A percentile compares a stretch with the other conserved stretches of the same genome.
Conservation (phyloP, 805 yeast genomes). For the Wickerhamomyces sydowiorum region DNA sequence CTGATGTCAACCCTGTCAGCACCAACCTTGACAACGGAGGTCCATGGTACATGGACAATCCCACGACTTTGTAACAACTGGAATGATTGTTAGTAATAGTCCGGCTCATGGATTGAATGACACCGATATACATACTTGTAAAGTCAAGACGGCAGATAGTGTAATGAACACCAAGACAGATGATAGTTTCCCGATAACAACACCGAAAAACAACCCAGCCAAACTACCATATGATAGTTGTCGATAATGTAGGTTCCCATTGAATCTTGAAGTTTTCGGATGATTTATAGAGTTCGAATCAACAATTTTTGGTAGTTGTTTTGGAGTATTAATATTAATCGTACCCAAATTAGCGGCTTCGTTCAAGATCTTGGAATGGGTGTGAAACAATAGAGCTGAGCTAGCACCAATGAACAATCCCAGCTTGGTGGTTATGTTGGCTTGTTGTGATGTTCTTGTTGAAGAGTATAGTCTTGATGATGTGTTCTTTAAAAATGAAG, state of each 20-base stretch:
- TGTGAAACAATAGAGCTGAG: conserved; percentile 9
- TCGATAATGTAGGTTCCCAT: conserved; percentile 46
- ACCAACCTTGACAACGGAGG: conserved; percentile 30
- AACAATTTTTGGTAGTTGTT: conserved; percentile 1
- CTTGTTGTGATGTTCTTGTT: neutral
- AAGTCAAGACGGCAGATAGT: conserved; percentile 34
- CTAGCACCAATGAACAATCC: conserved; percentile 22
- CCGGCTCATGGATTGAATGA: neutral
- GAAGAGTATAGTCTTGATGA: conserved; percentile 1
- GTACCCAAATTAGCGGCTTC: conserved; percentile 20
- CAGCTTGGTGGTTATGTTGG: conserved; percentile 5
- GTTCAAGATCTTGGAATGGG: conserved; percentile 20
- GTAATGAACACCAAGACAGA: conserved; percentile 45
- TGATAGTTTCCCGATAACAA: conserved; percentile 53
- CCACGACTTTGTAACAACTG: conserved; percentile 55
- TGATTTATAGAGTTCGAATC: conserved; percentile 3
- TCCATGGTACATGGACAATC: conserved; percentile 40
- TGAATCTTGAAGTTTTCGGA: conserved; percentile 23
- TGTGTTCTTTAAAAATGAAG: neutral
- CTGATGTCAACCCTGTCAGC: conserved; percentile 37
- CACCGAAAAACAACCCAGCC: conserved; percentile 51
- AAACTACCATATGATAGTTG: conserved; percentile 58
- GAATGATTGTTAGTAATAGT: conserved; percentile 1
- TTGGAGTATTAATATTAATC: conserved; percentile 9
- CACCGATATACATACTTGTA: conserved; percentile 13